Evolutionary conservation across 228 moss, liverwort and hornwort species (phyloP).

Genomic region (Sphagnum fallax): DNA sequence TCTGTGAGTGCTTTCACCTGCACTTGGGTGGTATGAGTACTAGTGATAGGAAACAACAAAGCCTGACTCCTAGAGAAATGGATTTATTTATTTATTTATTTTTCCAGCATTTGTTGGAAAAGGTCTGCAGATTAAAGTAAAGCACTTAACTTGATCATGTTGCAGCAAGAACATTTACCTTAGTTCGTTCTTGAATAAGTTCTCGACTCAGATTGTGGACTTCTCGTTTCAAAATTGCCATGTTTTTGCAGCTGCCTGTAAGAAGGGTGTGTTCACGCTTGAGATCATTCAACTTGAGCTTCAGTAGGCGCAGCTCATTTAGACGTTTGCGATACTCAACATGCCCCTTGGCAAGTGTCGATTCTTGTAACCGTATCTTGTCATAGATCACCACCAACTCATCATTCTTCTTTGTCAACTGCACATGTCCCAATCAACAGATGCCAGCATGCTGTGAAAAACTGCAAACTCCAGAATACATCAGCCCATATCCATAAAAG

Average conservation of each 20-base stretch:
- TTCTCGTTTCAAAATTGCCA: slow-evolving; percentile 38
- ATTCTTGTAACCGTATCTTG: slow-evolving; percentile 59
- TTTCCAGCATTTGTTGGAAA: too few species aligned
- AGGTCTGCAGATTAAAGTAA: too few species aligned
- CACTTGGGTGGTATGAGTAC: neutral
- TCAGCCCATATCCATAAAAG: too few species aligned
- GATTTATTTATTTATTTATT: too few species aligned
- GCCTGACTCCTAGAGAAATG: neutral
- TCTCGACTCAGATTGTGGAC: slow-evolving; percentile 41
- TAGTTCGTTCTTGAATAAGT: slow-evolving; percentile 50
- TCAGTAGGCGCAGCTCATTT: slow-evolving; percentile 42
- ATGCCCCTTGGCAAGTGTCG: slow-evolving; percentile 46
- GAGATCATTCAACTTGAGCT: slow-evolving; percentile 54
- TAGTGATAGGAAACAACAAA: neutral
- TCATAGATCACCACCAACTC: slow-evolving; percentile 49
- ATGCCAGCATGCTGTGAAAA: neutral
- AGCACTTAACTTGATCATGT: too few species aligned
- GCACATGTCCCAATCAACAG: slow-evolving; percentile 2
- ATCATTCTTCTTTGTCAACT: slow-evolving; percentile 58
- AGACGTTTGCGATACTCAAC: slow-evolving; percentile 39
- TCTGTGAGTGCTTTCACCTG: slow-evolving; percentile 65
- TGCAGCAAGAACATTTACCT: slow-evolving; percentile 24
- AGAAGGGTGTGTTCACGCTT: slow-evolving; percentile 53
- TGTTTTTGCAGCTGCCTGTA: slow-evolving; percentile 34
- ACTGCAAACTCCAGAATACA: too few species aligned